Evolutionary conservation across 2,329 filamentous ascomycete species (phyloP), one percentile per base, ranked within the genome.

Genomic region (Fusarium devonianum): DNA sequence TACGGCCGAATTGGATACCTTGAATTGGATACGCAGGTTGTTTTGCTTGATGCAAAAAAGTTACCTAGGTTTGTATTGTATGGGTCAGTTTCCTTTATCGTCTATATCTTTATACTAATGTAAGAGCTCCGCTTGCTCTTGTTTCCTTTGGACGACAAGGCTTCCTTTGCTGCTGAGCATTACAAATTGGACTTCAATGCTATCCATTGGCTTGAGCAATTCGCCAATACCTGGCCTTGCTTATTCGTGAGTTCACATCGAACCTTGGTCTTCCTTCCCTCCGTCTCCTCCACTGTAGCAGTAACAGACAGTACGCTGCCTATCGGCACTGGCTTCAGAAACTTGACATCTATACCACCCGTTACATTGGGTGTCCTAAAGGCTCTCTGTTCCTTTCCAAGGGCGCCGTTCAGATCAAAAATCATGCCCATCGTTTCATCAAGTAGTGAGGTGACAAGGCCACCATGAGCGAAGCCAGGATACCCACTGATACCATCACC

Each of bases 341-440:
- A 75, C 28, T 64, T 68, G 5, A 73, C 67, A 8, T 71, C 62
- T 36, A 75, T 53, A 3, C 58, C 64, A 1, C 63, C 73, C 12
- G 73, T 75, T 9, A 75, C 62, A 25, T 59, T 70, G 25, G 56
- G 60, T 2, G 63, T 58, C 34, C 53, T 54, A 30, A 68, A 71
- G 0, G 65, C 53, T 10, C 58, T 53, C 1, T 62, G 65, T 1
- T 64, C 45, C 49, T 73, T 72, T 2, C 64, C 64, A 26, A 74
- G 54, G 0, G 64, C 66, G 14, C 55, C 44, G 19, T 75, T 75
- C 6, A 73, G 56, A 38, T 74, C 72, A 16, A 70, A 66, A 13
- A 75, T 48, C 2, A 62, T 58, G 4, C 71, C 71, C 55, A 72
- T 68, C 5, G 67, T 56, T 63, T 75, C 73, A 36, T 75, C 73